Evolutionary conservation across 2,329 filamentous ascomycete genomes (phyloP).

Genomic region (Ophiostoma tasmaniense): DNA sequence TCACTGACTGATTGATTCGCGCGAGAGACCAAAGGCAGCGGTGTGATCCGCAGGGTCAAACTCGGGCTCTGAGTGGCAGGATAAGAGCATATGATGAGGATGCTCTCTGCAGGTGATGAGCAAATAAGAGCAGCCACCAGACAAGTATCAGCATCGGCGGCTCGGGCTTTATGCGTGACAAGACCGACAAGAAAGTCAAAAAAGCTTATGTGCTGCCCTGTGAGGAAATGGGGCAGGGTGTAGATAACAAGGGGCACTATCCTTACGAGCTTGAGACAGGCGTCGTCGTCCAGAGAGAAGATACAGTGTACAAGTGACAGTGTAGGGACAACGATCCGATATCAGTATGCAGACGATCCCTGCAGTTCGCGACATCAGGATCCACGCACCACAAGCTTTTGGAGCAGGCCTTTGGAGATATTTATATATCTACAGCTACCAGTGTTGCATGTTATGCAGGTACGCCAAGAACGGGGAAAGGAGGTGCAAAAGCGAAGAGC

Average conservation of each 20-base stretch:
- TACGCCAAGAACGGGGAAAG: slow-evolving; percentile 4
- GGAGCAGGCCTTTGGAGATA: background rate
- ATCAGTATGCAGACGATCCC: background rate
- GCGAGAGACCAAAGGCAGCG: slow-evolving; percentile 14
- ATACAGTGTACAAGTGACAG: background rate
- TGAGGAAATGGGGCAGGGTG: background rate
- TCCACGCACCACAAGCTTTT: background rate
- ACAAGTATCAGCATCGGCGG: background rate
- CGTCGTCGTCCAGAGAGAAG: background rate
- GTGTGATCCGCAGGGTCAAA: slow-evolving; percentile 21
- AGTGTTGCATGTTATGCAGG: slow-evolving; percentile 5
- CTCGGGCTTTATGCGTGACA: background rate
- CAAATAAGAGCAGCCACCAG: background rate
- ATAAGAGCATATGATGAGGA: background rate
- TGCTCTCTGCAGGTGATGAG: background rate
- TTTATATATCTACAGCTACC: background rate
- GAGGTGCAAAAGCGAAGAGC: slow-evolving; percentile 4
- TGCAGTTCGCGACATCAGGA: background rate
- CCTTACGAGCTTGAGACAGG: background rate
- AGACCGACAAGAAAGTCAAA: background rate
- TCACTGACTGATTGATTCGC: slow-evolving; percentile 15
- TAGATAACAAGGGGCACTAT: background rate
- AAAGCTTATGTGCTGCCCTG: background rate
- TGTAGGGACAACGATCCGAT: background rate
- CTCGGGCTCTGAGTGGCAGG: slow-evolving; percentile 1